Base-by-base conservation (phyloP, 2,329 filamentous ascomycete genomes). In the Botrytis cinerea region DNA sequence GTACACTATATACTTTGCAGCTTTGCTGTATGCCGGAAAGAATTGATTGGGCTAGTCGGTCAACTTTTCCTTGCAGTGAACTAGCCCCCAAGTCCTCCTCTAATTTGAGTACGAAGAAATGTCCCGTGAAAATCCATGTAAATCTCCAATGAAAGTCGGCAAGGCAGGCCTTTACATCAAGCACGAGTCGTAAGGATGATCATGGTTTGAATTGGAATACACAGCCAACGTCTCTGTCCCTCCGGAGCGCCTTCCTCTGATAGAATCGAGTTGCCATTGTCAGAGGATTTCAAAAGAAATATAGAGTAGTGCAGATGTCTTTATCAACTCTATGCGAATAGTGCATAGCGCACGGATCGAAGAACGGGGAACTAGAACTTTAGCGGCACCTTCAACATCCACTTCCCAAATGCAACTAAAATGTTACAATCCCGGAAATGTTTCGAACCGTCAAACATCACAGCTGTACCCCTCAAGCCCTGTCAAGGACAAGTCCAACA, bases 311-410 rank as follows among this genome's bases (percentile, higher is more conserved):
- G 25, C 59, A 35, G 59, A 38, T 40, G 59, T 61, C 59, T n/a
- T 61, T 61, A 43, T 62, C 51, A n/a, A 43, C 18, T 62, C 35
- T n/a, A 40, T 66, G 62, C 62, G n/a, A 38, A 25, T 67, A 70
- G 54, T 70, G 40, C n/a, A 28, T 45, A 45, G 68, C 61, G 68
- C 68, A 70, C 68, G 68, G 68, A 70, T 70, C 38, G 68, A 70
- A 43, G n/a, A 38, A 43, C 40, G 68, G 68, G 68, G 61, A 61
- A 61, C 67, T 70, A 70, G 51, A 61, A 61, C 51, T 61, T 61
- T 43, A 61, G 68, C 60, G 54, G 38, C 68, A 61, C 28, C 67
- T 60, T 10, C 8, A 43, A 68, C 35, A 57, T 28, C 60, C 60
- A 32, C 35, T 62, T 12, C 4, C 22, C 16, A 40, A 68, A 68